Percentiles rank a stretch among this genome's conserved stretches.
Evolutionary conservation across 495 filamentous ascomycete species (phyloP).

Genomic region (Annulohypoxylon bovei): DNA sequence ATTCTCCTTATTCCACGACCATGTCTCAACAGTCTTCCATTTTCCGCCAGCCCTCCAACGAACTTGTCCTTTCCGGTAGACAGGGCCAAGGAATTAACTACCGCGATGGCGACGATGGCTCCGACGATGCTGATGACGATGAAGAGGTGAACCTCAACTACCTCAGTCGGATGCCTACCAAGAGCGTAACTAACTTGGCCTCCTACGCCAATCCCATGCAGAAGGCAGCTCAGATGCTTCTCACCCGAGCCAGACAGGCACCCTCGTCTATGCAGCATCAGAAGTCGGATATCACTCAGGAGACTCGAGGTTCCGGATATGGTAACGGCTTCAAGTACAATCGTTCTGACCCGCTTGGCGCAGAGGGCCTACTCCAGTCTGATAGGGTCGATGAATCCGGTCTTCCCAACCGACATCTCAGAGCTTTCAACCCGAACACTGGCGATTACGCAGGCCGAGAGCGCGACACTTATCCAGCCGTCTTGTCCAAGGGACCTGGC

Average conservation of each 20-base stretch:
- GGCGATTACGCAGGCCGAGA: slow-evolving; percentile 3
- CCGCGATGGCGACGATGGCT: neutral
- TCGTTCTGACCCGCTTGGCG: neutral
- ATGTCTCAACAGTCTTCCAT: slow-evolving; percentile 1
- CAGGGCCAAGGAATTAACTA: neutral
- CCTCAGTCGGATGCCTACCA: slow-evolving; percentile 49
- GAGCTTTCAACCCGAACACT: slow-evolving; percentile 5
- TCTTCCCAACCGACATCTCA: neutral
- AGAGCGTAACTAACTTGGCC: slow-evolving; percentile 55
- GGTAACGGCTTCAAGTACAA: neutral
- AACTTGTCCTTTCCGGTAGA: neutral
- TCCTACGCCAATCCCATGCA: slow-evolving; percentile 60
- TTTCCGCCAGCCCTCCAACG: neutral
- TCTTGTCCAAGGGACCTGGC: slow-evolving; percentile 45
- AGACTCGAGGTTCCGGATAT: neutral
- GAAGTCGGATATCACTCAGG: slow-evolving; percentile 11
- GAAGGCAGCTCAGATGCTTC: slow-evolving; percentile 52
- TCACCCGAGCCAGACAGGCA: slow-evolving; percentile 48
- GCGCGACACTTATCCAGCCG: slow-evolving; percentile 34
- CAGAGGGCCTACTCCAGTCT: slow-evolving; percentile 14
- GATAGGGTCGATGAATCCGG: slow-evolving; percentile 17
- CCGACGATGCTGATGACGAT: slow-evolving; percentile 32
- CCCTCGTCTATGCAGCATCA: slow-evolving; percentile 6
- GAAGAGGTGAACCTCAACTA: slow-evolving; percentile 32
- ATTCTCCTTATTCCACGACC: neutral